Conservation (phyloP, 805 yeast genomes). For the Groenewaldozyma salmanticensis region DNA sequence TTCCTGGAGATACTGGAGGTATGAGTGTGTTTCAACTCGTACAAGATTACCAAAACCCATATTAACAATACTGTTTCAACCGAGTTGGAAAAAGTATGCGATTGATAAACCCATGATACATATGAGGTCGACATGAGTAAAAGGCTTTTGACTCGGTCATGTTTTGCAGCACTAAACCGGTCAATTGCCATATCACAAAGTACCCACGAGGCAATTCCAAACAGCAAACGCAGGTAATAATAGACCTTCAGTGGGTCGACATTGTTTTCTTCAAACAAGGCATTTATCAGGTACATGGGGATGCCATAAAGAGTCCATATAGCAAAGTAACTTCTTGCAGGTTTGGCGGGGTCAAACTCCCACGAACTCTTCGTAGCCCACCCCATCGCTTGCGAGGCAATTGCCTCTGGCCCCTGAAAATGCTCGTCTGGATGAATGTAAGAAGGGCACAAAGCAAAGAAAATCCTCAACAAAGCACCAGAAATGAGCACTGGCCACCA, state of each 20-base stretch:
- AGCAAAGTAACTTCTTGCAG: constrained; percentile 66
- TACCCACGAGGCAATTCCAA: constrained; percentile 30
- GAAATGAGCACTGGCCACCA: constrained; percentile 43
- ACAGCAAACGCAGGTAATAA: constrained; percentile 43
- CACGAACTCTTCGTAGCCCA: constrained; percentile 55
- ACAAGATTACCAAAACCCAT: constrained; percentile 41
- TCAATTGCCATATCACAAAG: constrained; percentile 36
- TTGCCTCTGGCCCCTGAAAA: constrained; percentile 77
- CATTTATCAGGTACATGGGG: constrained; percentile 43
- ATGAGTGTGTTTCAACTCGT: constrained; percentile 23
- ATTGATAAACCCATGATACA: constrained; percentile 67
- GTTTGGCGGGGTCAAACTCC: constrained; percentile 57
- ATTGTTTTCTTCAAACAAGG: constrained; percentile 16
- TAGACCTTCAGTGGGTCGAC: constrained; percentile 42
- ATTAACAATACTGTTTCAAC: constrained; percentile 51
- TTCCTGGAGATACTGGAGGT: constrained; percentile 21
- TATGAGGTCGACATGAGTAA: constrained; percentile 47
- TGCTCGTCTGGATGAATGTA: constrained; percentile 98
- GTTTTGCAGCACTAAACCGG: constrained; percentile 39
- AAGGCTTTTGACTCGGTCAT: constrained; percentile 34
- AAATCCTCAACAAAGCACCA: constrained; percentile 40
- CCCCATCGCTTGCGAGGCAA: constrained; percentile 36
- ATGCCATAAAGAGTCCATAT: constrained; percentile 54
- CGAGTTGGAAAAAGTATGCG: constrained; percentile 85
- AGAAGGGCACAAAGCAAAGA: constrained; percentile 58